phyloP scores from a whole-genome alignment of 495 filamentous ascomycete genomes.

The Apiosordaria backusii region DNA sequence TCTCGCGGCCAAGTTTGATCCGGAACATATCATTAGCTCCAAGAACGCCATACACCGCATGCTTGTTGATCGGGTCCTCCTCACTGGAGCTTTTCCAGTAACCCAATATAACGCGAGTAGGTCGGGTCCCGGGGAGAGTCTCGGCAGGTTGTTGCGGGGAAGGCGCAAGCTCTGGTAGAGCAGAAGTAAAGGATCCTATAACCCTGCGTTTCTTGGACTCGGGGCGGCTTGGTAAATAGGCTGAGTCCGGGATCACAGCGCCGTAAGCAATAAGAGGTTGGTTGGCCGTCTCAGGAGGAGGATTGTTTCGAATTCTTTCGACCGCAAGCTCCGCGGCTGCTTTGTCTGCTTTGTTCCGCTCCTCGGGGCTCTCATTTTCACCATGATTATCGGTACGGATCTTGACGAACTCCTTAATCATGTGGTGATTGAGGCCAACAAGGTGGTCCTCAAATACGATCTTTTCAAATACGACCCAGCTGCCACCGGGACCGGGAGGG shows the following conservation, averaged over 20 bases:
- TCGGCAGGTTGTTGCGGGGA: neutral
- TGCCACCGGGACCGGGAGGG: slow-evolving; percentile 51
- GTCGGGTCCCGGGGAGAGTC: slow-evolving; percentile 33
- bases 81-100: slow-evolving; percentile 48
- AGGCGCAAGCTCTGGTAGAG: neutral
- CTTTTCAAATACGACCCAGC: slow-evolving; percentile 54
- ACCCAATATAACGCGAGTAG: slow-evolving; percentile 48
- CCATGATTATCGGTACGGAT: slow-evolving; percentile 37
- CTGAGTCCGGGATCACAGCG: slow-evolving; percentile 38
- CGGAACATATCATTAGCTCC: slow-evolving; percentile 53
- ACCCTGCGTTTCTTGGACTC: slow-evolving; percentile 41
- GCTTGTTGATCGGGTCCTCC: slow-evolving; percentile 38
- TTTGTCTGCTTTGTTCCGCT: slow-evolving; percentile 19
- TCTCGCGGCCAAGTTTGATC: slow-evolving; percentile 49
- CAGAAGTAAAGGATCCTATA: slow-evolving; percentile 13
- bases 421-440: slow-evolving; percentile 42
- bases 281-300: slow-evolving; percentile 33
- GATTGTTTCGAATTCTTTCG: slow-evolving; percentile 32
- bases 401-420: slow-evolving; percentile 55
- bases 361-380: slow-evolving; percentile 30
- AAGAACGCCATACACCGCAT: slow-evolving; percentile 51
- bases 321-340: slow-evolving; percentile 41
- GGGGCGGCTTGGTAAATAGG: slow-evolving; percentile 26
- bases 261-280: slow-evolving; percentile 44
- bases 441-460: slow-evolving; percentile 51